phyloP scores from a whole-genome alignment of 192 early-diverging fungal genomes.

The Piromyces finnis region DNA sequence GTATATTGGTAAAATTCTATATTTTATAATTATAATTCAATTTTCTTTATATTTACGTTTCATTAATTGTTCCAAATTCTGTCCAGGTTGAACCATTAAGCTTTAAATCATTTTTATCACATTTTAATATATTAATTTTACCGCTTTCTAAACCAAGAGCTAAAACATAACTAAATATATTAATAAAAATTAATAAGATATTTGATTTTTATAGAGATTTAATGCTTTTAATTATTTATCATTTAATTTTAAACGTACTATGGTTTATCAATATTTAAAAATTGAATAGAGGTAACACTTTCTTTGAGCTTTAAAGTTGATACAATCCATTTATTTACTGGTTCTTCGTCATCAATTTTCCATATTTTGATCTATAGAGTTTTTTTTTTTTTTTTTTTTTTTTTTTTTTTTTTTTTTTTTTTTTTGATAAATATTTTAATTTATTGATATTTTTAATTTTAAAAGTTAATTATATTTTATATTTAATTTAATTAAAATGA shows the following conservation, averaged over 20 bases:
- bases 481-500: too few species aligned
- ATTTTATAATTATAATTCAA: too few species aligned
- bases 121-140: slow-evolving; percentile 34
- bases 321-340: slow-evolving; percentile 15
- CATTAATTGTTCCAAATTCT: neutral
- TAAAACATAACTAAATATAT: slow-evolving; percentile 51
- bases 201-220: too few species aligned
- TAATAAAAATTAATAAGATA: too few species aligned
- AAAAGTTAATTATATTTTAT: too few species aligned
- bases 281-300: slow-evolving; percentile 68
- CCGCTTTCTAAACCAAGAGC: slow-evolving; percentile 77
- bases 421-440: too few species aligned
- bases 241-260: neutral
- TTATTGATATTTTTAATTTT: too few species aligned
- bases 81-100: neutral
- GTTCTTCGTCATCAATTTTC: slow-evolving; percentile 9
- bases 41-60: too few species aligned
- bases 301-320: slow-evolving; percentile 56
- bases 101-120: slow-evolving; percentile 1
- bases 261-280: slow-evolving; percentile 19
- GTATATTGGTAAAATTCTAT: too few species aligned
- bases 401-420: too few species aligned
- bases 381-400: neutral
- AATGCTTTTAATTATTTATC: too few species aligned
- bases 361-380: slow-evolving; percentile 48